Evolutionary conservation across 2,329 filamentous ascomycete genomes (phyloP).

Genomic region (Chaetomiaceae sp.): DNA sequence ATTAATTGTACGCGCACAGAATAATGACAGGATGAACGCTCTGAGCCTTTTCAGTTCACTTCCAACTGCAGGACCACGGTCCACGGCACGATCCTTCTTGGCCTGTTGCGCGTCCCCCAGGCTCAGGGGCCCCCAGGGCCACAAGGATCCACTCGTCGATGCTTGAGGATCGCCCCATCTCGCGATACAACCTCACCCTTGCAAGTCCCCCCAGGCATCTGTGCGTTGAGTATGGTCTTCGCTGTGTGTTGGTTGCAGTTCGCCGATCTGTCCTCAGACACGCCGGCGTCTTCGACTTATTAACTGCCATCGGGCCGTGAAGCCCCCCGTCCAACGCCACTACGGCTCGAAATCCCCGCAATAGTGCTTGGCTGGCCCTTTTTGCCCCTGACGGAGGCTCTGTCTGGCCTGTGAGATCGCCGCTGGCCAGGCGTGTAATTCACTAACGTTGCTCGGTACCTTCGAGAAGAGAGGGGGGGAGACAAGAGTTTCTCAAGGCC

Average conservation of each 20-base stretch:
- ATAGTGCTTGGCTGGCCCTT: neutral
- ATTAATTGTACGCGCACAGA: no score
- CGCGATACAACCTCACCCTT: constrained; percentile 13
- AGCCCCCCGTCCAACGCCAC: neutral
- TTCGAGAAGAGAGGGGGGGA: no score
- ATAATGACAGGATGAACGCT: no score
- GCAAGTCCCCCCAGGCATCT: neutral
- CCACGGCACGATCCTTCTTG: no score
- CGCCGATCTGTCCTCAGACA: constrained; percentile 11
- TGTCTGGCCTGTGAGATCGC: neutral
- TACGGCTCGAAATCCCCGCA: neutral
- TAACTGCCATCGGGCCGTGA: constrained; percentile 4
- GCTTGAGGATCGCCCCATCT: neutral
- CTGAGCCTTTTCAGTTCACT: no score
- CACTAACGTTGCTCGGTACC: no score
- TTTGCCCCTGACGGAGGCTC: neutral
- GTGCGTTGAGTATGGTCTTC: neutral
- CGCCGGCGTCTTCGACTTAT: neutral
- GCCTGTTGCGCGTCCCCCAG: no score
- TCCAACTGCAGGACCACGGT: no score
- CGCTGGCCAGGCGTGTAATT: neutral
- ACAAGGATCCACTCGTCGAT: neutral
- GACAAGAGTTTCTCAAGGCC: neutral
- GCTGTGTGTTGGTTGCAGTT: neutral
- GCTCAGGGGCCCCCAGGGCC: no score